Evolutionary conservation across 1,139 yeast genomes (phyloP).

Genomic region (Zygosaccharomyces sapae): DNA sequence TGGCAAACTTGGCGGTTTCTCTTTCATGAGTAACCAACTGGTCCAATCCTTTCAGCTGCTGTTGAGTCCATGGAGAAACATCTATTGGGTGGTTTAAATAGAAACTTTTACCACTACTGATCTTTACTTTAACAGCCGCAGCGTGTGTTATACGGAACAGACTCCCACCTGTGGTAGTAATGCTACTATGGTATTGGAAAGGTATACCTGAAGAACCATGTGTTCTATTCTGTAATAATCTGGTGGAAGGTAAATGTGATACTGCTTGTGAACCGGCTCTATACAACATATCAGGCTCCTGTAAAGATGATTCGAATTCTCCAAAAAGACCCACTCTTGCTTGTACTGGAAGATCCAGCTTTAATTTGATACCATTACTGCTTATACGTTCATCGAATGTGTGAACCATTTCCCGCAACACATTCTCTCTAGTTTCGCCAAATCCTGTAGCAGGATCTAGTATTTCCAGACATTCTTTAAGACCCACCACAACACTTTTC

Average conservation of each 20-base stretch:
- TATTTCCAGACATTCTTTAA: slow-evolving; percentile 48
- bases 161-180: slow-evolving; percentile 46
- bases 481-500: slow-evolving; percentile 45
- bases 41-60: slow-evolving; percentile 44
- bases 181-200: slow-evolving; percentile 39
- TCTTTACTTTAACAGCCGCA: slow-evolving; percentile 46
- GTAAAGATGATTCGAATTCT: slow-evolving; percentile 30
- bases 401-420: slow-evolving; percentile 29
- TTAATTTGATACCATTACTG: slow-evolving; percentile 25
- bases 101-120: slow-evolving; percentile 48
- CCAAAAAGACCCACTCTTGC: slow-evolving; percentile 30
- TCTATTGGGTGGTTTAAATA: slow-evolving; percentile 50
- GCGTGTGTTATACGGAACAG: slow-evolving; percentile 54
- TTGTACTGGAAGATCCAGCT: slow-evolving; percentile 24
- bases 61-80: slow-evolving; percentile 48
- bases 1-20: slow-evolving; percentile 41
- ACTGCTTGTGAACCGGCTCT: neutral
- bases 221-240: slow-evolving; percentile 26
- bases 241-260: slow-evolving; percentile 14
- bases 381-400: slow-evolving; percentile 31
- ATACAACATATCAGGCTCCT: slow-evolving; percentile 34
- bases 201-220: slow-evolving; percentile 27
- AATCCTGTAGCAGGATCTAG: slow-evolving; percentile 19
- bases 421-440: slow-evolving; percentile 31
- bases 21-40: slow-evolving; percentile 53